Conservation (phyloP, 2,329 filamentous ascomycete genomes). For the Colletotrichum costaricense region DNA sequence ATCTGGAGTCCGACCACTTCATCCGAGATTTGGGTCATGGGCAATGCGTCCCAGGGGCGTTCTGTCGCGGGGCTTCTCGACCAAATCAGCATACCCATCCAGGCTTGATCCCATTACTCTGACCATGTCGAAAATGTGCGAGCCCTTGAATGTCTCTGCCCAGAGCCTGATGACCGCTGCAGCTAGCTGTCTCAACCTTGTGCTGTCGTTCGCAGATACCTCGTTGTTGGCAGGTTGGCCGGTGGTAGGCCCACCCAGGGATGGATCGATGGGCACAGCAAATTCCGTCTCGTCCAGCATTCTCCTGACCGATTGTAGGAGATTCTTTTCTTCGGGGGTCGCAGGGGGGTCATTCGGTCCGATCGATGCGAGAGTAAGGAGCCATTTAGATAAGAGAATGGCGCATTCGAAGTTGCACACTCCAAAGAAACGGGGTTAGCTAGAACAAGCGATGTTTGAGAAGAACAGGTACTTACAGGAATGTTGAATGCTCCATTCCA, state of each 20-base stretch:
- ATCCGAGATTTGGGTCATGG: constrained; percentile 31
- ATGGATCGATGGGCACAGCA: constrained; percentile 69
- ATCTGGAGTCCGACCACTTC: background rate
- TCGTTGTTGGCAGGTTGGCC: constrained; percentile 53
- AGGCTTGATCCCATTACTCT: constrained; percentile 68
- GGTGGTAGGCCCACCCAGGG: constrained; percentile 55
- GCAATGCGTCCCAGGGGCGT: constrained; percentile 53
- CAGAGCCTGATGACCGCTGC: constrained; percentile 69
- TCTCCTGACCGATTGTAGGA: constrained; percentile 66
- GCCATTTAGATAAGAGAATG: constrained; percentile 70
- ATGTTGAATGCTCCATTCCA: constrained; percentile 73
- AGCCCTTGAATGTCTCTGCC: constrained; percentile 72
- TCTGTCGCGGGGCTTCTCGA: constrained; percentile 65
- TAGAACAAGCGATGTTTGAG: background rate
- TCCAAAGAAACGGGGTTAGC: constrained; percentile 41
- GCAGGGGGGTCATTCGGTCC: constrained; percentile 61
- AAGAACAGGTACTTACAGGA: constrained; percentile 57
- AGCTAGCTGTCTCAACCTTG: constrained; percentile 66
- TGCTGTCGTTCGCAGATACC: constrained; percentile 57
- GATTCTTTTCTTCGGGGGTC: constrained; percentile 63
- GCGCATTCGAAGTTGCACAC: constrained; percentile 73
- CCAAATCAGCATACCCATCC: constrained; percentile 66
- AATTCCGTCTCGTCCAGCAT: constrained; percentile 74
- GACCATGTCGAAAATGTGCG: constrained; percentile 70
- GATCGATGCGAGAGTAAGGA: constrained; percentile 66